phyloP scores from a whole-genome alignment of 2,329 filamentous ascomycete species.

The Monilinia aucupariae region DNA sequence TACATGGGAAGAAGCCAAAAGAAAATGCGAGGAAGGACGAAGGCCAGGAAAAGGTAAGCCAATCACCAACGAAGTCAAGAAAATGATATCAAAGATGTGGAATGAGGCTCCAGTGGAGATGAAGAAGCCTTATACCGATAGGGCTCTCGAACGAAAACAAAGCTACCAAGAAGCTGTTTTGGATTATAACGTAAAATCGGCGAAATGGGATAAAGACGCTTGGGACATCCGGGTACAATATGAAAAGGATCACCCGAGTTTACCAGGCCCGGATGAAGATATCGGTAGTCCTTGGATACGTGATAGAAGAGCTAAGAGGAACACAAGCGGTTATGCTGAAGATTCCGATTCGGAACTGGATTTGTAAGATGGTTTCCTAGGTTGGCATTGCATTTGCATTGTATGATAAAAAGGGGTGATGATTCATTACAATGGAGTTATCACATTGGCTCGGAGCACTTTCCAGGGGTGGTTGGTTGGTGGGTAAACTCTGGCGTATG shows the following conservation, averaged over 20 bases:
- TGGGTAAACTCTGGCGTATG: conserved; percentile 14
- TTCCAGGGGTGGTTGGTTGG: background rate
- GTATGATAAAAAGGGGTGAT: conserved; percentile 15
- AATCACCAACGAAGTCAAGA: conserved; percentile 74
- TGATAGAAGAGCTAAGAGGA: conserved; percentile 34
- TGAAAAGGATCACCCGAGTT: conserved; percentile 47
- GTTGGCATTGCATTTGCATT: conserved; percentile 17
- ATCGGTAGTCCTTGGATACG: conserved; percentile 30
- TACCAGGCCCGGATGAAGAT: conserved; percentile 35
- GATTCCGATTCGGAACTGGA: conserved; percentile 32
- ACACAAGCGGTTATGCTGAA: conserved; percentile 34
- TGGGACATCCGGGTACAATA: conserved; percentile 48
- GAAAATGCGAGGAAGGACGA: conserved; percentile 59
- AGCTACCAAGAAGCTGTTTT: conserved; percentile 53
- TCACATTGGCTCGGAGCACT: conserved; percentile 15
- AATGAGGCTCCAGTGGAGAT: conserved; percentile 65
- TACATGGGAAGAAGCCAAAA: conserved; percentile 58
- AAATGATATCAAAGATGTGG: conserved; percentile 88
- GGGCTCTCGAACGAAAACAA: conserved; percentile 65
- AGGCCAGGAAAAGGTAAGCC: conserved; percentile 58
- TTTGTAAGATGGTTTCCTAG: conserved; percentile 14
- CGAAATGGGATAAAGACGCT: conserved; percentile 68
- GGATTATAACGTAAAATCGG: conserved; percentile 55
- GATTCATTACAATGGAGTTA: conserved; percentile 14
- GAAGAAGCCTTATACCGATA: conserved; percentile 71